Evolutionary conservation across 352 stramenopile genomes (phyloP).

Genomic region (Globisporangium sylvaticum): DNA sequence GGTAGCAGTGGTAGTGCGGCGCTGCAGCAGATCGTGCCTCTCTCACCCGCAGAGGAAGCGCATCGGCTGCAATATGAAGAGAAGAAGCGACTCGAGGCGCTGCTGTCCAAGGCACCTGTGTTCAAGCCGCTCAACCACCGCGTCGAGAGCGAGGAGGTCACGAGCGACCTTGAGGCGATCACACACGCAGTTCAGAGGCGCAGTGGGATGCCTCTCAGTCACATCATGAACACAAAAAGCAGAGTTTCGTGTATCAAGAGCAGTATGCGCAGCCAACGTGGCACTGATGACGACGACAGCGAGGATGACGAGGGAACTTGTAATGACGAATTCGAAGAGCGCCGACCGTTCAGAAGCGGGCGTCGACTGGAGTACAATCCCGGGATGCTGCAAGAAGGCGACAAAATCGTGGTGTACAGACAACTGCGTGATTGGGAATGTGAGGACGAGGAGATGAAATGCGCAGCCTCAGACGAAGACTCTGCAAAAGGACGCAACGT

Average conservation of each 20-base stretch:
- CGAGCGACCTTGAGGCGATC: slow-evolving; percentile 41
- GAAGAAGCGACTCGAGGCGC: slow-evolving; percentile 49
- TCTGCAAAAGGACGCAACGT: slow-evolving; percentile 14
- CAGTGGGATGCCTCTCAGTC: neutral
- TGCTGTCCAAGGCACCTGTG: slow-evolving; percentile 46
- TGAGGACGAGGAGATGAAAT: slow-evolving; percentile 9
- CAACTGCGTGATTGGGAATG: neutral
- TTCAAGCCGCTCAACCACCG: slow-evolving; percentile 42
- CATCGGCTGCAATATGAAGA: slow-evolving; percentile 40
- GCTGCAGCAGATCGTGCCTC: neutral
- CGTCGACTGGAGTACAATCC: slow-evolving; percentile 42
- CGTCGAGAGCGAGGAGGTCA: slow-evolving; percentile 27
- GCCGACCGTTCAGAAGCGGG: neutral
- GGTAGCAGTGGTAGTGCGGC: neutral
- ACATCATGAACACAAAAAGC: neutral
- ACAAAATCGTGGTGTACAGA: slow-evolving; percentile 38
- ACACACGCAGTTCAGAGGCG: slow-evolving; percentile 12
- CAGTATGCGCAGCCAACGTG: neutral
- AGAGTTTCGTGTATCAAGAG: neutral
- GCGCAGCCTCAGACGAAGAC: neutral
- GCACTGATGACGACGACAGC: slow-evolving; percentile 22
- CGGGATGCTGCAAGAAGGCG: slow-evolving; percentile 52
- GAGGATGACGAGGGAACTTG: neutral
- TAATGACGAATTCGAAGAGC: slow-evolving; percentile 1
- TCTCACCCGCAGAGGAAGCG: slow-evolving; percentile 26